Base-by-base conservation (phyloP, 495 filamentous ascomycete species). In the Tuber umbilicatum region DNA sequence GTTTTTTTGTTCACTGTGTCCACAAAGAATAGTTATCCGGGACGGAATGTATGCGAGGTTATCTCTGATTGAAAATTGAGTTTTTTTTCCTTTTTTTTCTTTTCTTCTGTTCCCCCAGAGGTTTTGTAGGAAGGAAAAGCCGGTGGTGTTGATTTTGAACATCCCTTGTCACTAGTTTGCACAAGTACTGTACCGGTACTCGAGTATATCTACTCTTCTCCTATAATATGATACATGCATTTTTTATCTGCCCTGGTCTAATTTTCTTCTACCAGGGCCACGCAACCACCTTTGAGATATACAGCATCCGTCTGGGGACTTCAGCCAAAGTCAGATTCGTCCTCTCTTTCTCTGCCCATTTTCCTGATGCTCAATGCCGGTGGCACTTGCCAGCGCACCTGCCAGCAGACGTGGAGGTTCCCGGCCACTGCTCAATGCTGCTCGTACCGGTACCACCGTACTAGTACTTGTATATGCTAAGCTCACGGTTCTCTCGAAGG, bases 331-430 rank as follows among this genome's bases (percentile, higher is more conserved):
- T 73, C 70, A 69, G 41, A 71, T 16, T 35, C n/a, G 27, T 64
- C 55, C 55, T 64, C n/a, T 27, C 9, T 27, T 55, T 27, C 50
- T 55, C 55, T 64, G 27, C 27, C 31, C 55, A 35, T 27, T 64
- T 31, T 31, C 55, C 27, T 64, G 27, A 35, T 64, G 27, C 55
- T 16, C 55, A 64, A 76, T 64, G 47, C 69, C 42, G n/a, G n/a
- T n/a, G n/a, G 70, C 68, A 50, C 72, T 37, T 77, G 76, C 77
- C 77, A 79, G 69, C 77, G 72, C 77, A 79, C 72, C 69, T 78
- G 72, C 72, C 76, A 79, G 72, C 72, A 78, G 75, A 78, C 70
- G 77, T 74, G 75, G 72, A 75, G 55, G 10, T 27, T 31, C n/a
- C 27, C 27, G 27, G 31, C 31, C 55, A 35, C 27, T 35, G 27